phyloP scores from a whole-genome alignment of 371 early-diverging fungal genomes.

The Hamiltosporidium magnivora region DNA sequence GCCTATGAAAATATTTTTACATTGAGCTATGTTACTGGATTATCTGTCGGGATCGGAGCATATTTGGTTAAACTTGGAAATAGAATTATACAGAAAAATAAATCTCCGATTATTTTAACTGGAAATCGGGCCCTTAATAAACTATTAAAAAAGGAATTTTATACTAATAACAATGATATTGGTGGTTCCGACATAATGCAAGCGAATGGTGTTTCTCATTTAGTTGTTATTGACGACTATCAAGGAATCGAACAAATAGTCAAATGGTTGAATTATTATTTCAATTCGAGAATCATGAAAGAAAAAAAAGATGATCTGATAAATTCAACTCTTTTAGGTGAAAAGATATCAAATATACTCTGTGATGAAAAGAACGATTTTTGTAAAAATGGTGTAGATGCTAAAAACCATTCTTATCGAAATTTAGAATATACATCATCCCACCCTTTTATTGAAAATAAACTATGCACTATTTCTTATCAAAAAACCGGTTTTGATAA shows the following conservation, averaged over 20 bases:
- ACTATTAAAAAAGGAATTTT: constrained; percentile 86
- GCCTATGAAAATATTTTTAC: constrained; percentile 92
- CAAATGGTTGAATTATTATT: constrained; percentile 63
- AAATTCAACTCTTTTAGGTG: neutral
- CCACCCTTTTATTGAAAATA: neutral
- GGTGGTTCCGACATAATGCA: constrained; percentile 95
- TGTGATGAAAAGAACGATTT: neutral
- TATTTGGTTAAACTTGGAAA: constrained; percentile 92
- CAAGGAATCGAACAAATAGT: constrained; percentile 76
- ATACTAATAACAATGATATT: constrained; percentile 85
- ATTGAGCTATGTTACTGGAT: constrained; percentile 80
- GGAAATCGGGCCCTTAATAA: constrained; percentile 92
- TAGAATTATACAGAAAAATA: constrained; percentile 84
- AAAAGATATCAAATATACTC: neutral
- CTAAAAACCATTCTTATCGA: no score
- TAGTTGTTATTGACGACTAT: constrained; percentile 78
- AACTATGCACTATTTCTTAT: neutral
- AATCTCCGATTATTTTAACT: constrained; percentile 87
- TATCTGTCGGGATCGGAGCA: constrained; percentile 92
- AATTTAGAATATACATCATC: no score
- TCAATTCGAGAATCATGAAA: neutral
- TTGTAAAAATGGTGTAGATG: no score
- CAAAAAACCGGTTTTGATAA: neutral
- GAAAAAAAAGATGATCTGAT: neutral
- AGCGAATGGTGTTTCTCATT: constrained; percentile 87